phyloP scores from a whole-genome alignment of 768 basidiomycete species.

The Piloderma croceum region DNA sequence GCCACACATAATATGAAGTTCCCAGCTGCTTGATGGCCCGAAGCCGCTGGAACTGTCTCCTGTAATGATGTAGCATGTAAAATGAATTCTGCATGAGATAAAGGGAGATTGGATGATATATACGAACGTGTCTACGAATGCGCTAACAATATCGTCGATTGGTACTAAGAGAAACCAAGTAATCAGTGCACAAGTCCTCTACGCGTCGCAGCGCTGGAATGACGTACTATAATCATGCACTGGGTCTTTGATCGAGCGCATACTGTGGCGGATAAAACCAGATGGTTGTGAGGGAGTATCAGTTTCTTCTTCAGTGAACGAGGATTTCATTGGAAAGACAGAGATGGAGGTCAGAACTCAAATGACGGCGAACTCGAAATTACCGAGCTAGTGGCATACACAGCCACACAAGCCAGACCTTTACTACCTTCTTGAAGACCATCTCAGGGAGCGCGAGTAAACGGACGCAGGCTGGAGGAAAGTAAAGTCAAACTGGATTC shows the following conservation, averaged over 20 bases:
- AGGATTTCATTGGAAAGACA: no score
- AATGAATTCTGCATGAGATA: background rate
- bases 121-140: conserved; percentile 66
- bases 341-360: no score
- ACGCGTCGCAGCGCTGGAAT: background rate
- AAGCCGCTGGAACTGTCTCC: conserved; percentile 72
- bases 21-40: conserved; percentile 78
- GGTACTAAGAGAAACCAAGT: conserved; percentile 12
- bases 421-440: no score
- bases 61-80: conserved; percentile 21
- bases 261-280: background rate
- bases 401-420: no score
- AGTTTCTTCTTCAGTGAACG: background rate
- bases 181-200: background rate
- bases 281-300: background rate
- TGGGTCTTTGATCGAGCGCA: conserved; percentile 31
- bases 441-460: no score
- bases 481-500: no score
- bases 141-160: conserved; percentile 34
- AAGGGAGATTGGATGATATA: conserved; percentile 1
- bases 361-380: no score
- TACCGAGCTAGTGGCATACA: no score
- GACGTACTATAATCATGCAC: conserved; percentile 38
- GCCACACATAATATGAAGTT: conserved; percentile 69
- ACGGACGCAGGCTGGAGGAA: no score